Evolutionary conservation across 2,329 filamentous ascomycete genomes (phyloP).

Genomic region (Calonectria crousiana): DNA sequence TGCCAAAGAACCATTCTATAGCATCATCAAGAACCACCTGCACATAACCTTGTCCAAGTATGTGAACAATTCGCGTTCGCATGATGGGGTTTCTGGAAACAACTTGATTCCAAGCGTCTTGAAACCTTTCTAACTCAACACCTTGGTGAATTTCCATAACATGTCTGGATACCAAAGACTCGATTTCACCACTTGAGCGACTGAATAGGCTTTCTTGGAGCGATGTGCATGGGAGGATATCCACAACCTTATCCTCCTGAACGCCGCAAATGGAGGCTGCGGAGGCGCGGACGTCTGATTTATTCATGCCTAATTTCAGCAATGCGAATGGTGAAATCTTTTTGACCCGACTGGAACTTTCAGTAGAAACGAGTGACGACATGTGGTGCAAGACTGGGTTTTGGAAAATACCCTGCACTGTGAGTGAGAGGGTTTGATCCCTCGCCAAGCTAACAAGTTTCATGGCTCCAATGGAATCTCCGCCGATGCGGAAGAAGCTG

Average conservation of each 20-base stretch:
- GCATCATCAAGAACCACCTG: neutral
- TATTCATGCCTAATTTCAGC: neutral
- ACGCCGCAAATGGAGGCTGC: neutral
- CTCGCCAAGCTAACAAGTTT: neutral
- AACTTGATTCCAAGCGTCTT: neutral
- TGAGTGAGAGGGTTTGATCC: neutral
- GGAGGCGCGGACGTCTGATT: neutral
- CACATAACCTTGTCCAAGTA: neutral
- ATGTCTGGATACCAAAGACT: neutral
- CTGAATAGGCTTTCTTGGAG: neutral
- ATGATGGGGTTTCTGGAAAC: neutral
- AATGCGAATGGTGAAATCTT: neutral
- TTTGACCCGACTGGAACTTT: neutral
- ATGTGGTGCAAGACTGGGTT: neutral
- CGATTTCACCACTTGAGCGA: neutral
- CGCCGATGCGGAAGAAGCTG: neutral
- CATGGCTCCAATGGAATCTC: neutral
- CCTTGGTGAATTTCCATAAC: neutral
- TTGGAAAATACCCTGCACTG: neutral
- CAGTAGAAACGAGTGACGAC: neutral
- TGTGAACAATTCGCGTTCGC: neutral
- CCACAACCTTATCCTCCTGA: neutral
- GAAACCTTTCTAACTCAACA: neutral
- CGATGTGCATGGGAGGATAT: neutral
- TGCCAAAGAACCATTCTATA: neutral